phyloP scores from a whole-genome alignment of 805 yeast genomes.

The Hanseniaspora meyeri region DNA sequence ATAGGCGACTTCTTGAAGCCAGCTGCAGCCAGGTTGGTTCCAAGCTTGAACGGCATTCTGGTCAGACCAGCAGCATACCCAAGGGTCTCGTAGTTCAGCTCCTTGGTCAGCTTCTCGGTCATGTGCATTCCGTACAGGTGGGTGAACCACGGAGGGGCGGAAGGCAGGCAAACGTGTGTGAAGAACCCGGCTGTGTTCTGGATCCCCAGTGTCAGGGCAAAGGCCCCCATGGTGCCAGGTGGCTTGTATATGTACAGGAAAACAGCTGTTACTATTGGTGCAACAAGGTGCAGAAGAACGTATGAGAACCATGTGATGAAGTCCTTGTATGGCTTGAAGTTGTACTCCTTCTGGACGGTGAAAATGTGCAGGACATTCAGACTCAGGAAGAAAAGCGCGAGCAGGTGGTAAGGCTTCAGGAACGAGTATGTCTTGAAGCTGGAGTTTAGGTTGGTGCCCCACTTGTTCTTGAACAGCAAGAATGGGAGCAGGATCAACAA shows the following conservation, averaged over 20 bases:
- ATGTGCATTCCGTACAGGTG: constrained; percentile 41
- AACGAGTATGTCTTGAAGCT: constrained; percentile 17
- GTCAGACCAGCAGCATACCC: constrained; percentile 64
- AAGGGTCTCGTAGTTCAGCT: constrained; percentile 47
- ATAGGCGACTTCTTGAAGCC: constrained; percentile 59
- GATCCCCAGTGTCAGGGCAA: constrained; percentile 42
- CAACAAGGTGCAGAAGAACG: constrained; percentile 48
- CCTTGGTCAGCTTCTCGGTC: constrained; percentile 18
- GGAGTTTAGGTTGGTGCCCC: constrained; percentile 25
- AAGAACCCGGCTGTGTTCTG: constrained; percentile 49
- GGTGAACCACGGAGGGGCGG: constrained; percentile 66
- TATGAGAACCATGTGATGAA: constrained; percentile 50
- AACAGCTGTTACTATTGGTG: constrained; percentile 48
- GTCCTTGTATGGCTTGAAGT: constrained; percentile 37
- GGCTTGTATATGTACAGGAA: constrained; percentile 56
- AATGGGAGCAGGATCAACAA: constrained; percentile 9
- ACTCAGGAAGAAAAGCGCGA: constrained; percentile 19
- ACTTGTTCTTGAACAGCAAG: constrained; percentile 20
- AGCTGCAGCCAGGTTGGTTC: constrained; percentile 45
- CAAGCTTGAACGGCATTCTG: constrained; percentile 50
- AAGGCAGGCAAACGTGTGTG: constrained; percentile 53
- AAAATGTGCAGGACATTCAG: constrained; percentile 37
- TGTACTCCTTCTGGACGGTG: constrained; percentile 27
- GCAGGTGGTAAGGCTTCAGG: constrained; percentile 14
- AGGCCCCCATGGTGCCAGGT: constrained; percentile 48